phyloP scores from a whole-genome alignment of 108 stramenopile species.

The Cylindrotheca closterium region DNA sequence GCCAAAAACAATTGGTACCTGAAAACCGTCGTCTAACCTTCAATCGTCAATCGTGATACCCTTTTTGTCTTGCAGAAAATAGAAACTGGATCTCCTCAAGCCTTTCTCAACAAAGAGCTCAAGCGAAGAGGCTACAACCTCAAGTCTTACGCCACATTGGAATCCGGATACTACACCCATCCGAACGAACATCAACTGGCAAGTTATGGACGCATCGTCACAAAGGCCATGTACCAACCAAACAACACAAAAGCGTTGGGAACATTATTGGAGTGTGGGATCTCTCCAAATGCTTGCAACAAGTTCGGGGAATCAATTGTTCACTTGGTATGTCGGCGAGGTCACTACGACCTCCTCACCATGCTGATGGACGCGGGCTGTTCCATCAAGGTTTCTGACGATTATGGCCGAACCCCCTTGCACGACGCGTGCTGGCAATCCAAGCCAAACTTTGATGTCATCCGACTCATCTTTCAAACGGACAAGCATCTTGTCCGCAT shows the following conservation, averaged over 20 bases:
- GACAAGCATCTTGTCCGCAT: conserved; percentile 50
- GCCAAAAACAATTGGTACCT: too few species aligned
- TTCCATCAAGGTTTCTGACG: conserved; percentile 60
- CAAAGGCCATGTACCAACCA: conserved; percentile 52
- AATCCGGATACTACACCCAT: conserved; percentile 61
- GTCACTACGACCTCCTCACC: conserved; percentile 41
- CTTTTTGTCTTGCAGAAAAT: too few species aligned
- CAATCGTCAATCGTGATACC: too few species aligned
- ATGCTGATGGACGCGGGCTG: conserved; percentile 47
- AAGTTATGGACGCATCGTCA: conserved; percentile 66
- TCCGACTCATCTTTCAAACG: conserved; percentile 41
- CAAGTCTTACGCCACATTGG: conserved; percentile 43
- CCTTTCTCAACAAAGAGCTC: conserved; percentile 49
- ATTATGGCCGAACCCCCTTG: conserved; percentile 79
- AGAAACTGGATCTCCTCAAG: conserved; percentile 60
- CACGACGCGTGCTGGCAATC: conserved; percentile 85
- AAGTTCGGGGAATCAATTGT: conserved; percentile 76
- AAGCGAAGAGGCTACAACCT: conserved; percentile 67
- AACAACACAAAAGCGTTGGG: conserved; percentile 45
- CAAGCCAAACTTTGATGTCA: conserved; percentile 47
- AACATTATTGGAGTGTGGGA: conserved; percentile 48
- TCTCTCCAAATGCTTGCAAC: conserved; percentile 84
- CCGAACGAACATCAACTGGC: conserved; percentile 74
- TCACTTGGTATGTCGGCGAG: conserved; percentile 72
- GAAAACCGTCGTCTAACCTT: too few species aligned